Evolutionary conservation across 140 eudicot genomes (phyloP).

Genomic region (Ambrosia hybrid): DNA sequence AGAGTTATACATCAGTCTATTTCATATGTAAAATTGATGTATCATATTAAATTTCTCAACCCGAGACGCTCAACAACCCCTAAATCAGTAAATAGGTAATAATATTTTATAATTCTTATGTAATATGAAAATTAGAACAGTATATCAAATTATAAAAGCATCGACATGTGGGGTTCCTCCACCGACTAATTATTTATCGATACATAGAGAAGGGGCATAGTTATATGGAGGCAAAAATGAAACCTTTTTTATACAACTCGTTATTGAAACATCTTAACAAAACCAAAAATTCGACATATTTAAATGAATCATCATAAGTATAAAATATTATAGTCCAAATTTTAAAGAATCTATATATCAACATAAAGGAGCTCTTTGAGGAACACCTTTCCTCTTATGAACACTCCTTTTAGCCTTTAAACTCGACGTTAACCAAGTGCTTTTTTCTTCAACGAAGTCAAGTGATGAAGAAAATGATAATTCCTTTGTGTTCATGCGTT

Average conservation of each 20-base stretch:
- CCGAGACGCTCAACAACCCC: no score
- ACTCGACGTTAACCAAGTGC: constrained; percentile 35
- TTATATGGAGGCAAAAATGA: not conserved
- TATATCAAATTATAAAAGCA: not conserved
- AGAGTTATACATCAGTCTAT: no score
- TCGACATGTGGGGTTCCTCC: constrained; percentile 20
- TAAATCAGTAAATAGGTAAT: no score
- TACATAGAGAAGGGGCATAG: constrained; percentile 8
- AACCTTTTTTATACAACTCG: not conserved
- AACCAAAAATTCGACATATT: not conserved
- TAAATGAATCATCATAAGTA: not conserved
- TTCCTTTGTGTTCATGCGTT: constrained; percentile 14
- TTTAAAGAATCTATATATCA: constrained; percentile 23
- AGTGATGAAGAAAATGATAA: constrained; percentile 42
- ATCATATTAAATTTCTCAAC: no score
- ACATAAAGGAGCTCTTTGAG: constrained; percentile 60
- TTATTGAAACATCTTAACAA: constrained; percentile 4
- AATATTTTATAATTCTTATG: no score
- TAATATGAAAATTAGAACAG: no score
- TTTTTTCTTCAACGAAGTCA: constrained; percentile 48
- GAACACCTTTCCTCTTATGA: constrained; percentile 70
- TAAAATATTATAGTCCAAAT: not conserved
- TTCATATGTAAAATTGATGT: no score
- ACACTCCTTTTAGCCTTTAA: constrained; percentile 45
- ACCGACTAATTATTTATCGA: constrained; percentile 25